Conservation (phyloP, 768 basidiomycete species). For the Rossbeevera mucosa region DNA sequence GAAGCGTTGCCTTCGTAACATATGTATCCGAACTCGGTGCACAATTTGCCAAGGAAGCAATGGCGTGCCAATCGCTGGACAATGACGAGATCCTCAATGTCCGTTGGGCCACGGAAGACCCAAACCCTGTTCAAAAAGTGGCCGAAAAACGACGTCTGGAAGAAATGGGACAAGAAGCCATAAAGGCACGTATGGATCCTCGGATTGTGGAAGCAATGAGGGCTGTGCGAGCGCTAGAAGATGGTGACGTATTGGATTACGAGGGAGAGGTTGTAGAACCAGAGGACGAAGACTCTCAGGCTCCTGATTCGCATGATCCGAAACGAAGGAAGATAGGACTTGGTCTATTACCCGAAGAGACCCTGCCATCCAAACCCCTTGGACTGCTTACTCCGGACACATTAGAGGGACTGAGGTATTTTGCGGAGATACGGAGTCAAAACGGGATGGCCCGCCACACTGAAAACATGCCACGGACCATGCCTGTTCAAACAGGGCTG, state of each 20-base stretch:
- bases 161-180: slow-evolving; percentile 81
- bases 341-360: slow-evolving; percentile 26
- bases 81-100: slow-evolving; percentile 98
- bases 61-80: slow-evolving; percentile 97
- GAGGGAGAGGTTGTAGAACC: slow-evolving; percentile 32
- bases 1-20: slow-evolving; percentile 96
- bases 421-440: slow-evolving; percentile 78
- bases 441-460: slow-evolving; percentile 35
- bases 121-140: slow-evolving; percentile 87
- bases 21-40: slow-evolving; percentile 82
- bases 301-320: slow-evolving; percentile 31
- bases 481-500: slow-evolving; percentile 40
- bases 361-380: slow-evolving; percentile 34
- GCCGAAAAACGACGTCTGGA: slow-evolving; percentile 81
- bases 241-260: slow-evolving; percentile 48
- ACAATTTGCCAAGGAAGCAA: slow-evolving; percentile 96
- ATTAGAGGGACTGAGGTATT: slow-evolving; percentile 85
- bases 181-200: slow-evolving; percentile 80
- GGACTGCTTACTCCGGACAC: slow-evolving; percentile 82
- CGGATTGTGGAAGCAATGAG: slow-evolving; percentile 87
- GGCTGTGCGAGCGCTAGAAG: slow-evolving; percentile 82
- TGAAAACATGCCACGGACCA: slow-evolving; percentile 28
- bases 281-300: slow-evolving; percentile 34
- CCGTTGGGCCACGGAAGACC: slow-evolving; percentile 98
- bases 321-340: slow-evolving; percentile 35